Base-by-base conservation (phyloP, 768 basidiomycete species). In the Asterophora lycoperdoides region DNA sequence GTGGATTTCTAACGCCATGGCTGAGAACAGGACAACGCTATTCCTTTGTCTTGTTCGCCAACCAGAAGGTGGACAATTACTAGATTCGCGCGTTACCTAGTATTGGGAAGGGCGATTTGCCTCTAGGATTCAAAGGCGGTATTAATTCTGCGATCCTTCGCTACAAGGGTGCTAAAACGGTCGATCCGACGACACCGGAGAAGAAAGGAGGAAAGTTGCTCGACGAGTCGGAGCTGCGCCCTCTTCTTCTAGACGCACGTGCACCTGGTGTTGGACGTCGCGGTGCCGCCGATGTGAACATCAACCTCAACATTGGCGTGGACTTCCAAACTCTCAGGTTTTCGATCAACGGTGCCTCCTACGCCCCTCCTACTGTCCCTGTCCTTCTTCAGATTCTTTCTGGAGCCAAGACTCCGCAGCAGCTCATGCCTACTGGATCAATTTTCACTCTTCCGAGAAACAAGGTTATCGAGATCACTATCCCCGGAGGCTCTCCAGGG, bases 311-410 rank as follows among this genome's bases (percentile, higher is more conserved):
- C 23, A 44, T 53, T 29, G 17, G 17, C n/a, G 19, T 60, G 23
- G 51, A 62, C 29, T 36, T 54, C 20, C 13, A 37, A 7, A 42
- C 42, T 4, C 5, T 46, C 4, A 28, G 55, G 3, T 75, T 68
- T 58, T 48, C 48, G 11, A 57, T 76, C 30, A 71, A 70, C 39
- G 62, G 62, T 6, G 57, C 32, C 18, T 49, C 58, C 5, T 70
- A 63, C 44, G 26, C 37, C 1, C 59, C 69, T 3, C 74, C 74
- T 0, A 58, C 63, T 2, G 66, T 72, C 2, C 75, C 76, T 0
- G 73, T 73, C 3, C 59, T 77, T 2, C 64, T 76, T 23, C 75
- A 77, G 48, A 71, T 76, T 13, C 47, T 77, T 19, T 72, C 68
- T 39, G 76, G 76, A 26, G 64, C 65, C 13, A 63, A 59, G 38